Percentiles rank a stretch among this genome's conserved stretches.
phyloP scores from a whole-genome alignment of 441 rosid species.

The Gossypium lobatum region DNA sequence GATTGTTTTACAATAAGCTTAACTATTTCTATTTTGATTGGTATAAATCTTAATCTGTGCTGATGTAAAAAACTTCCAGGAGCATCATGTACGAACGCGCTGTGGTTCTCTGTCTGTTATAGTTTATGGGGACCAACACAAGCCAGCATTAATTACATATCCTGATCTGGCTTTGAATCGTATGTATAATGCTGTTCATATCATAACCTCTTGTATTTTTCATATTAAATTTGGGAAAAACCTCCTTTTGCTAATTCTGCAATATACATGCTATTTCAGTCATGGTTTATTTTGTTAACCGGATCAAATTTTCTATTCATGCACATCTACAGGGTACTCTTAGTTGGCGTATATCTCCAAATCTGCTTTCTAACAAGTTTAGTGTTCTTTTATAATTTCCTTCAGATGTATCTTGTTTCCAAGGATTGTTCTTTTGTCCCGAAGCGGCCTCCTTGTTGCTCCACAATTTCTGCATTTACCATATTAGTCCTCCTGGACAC shows the following conservation, averaged over 20 bases:
- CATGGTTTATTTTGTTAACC: neutral
- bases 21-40: constrained; percentile 3
- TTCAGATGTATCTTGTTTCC: constrained; percentile 66
- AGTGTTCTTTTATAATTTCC: constrained; percentile 12
- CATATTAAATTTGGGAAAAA: neutral
- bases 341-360: constrained; percentile 3
- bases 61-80: constrained; percentile 36
- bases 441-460: constrained; percentile 66
- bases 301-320: neutral
- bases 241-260: neutral
- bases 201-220: neutral
- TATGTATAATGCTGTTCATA: constrained; percentile 25
- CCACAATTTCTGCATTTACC: constrained; percentile 74
- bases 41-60: constrained; percentile 10
- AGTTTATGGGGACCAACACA: constrained; percentile 64
- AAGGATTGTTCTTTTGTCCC: constrained; percentile 73
- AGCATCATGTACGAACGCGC: constrained; percentile 51
- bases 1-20: neutral
- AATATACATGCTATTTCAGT: neutral
- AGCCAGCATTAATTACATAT: constrained; percentile 62
- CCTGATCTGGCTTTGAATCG: constrained; percentile 68
- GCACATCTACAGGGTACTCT: constrained; percentile 3
- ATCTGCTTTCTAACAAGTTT: constrained; percentile 18
- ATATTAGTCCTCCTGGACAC: constrained; percentile 73
- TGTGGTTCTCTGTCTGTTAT: constrained; percentile 57